Base-by-base conservation (phyloP, 1,139 yeast species). In the Sugiyamaella paludigena region DNA sequence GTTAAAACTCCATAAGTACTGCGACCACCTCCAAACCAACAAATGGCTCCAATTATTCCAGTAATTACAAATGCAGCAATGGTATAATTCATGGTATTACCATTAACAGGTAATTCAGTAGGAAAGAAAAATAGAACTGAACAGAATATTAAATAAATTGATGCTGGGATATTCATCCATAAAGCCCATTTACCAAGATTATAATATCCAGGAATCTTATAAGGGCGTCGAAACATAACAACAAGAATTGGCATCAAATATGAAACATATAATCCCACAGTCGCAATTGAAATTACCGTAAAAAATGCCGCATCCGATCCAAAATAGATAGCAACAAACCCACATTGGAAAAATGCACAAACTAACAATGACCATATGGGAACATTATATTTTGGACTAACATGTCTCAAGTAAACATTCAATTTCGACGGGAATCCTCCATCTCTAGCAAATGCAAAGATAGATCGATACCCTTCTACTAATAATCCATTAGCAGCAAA, bases 251-350 rank as follows among this genome's bases (percentile, higher is more conserved):
- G 95, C 11, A 87, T 78, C 4, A 88, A 82, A 58, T 88, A 85
- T 1, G 95, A 89, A 26, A 85, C 74, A 46, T 89, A 83, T 52
- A 87, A 71, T 7, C 91, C 79, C 38, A 87, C 77, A 1, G 87
- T 94, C 8, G 94, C 86, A 9, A 92, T 84, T 0, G 95, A 94
- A 71, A 87, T 78, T 65, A 87, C 87, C 3, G 95, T 88, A 66
- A 84, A 84, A 69, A 87, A 85, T 0, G 95, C 95, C 7, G 91
- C 78, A 3, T 80, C 72, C 0, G 95, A 85, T 1, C 87, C 70
- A 42, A 87, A 69, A 30, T 48, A n/a, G 89, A 84, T 45, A 83
- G 72, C 34, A 79, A 66, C 2, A 89, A 87, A 69, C 2, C 79
- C 53, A 19, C 79, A 78, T 43, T 50, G 50, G 39, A 47, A 43